These are phyloP conservation scores for Microbotryum silenes-acaulis DNA, from an alignment of 1,284 basidiomycete species.

Conservation along the genomic window DNA sequence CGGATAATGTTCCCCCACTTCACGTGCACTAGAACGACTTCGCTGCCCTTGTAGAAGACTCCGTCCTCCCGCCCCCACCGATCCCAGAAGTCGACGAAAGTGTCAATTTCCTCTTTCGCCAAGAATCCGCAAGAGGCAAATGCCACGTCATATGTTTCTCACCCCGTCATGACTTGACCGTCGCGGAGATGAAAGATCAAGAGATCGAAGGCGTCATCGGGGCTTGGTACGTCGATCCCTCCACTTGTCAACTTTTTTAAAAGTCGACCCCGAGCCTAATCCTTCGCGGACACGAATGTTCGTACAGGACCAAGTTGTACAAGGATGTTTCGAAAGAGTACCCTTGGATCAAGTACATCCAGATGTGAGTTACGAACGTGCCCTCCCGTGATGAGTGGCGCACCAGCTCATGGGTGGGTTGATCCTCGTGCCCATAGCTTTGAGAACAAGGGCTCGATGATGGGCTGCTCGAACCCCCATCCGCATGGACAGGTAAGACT, in stretches of 20 bases:
- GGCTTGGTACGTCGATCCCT: slow-evolving; percentile 54
- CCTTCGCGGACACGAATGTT: too few species aligned
- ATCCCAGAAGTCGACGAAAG: background rate
- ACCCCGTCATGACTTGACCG: slow-evolving; percentile 81
- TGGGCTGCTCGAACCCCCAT: slow-evolving; percentile 95
- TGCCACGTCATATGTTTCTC: slow-evolving; percentile 90
- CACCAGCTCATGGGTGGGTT: background rate
- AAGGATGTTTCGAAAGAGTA: slow-evolving; percentile 47
- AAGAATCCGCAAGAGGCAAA: slow-evolving; percentile 66
- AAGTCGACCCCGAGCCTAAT: too few species aligned
- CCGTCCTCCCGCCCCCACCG: slow-evolving; percentile 20
- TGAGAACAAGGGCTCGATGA: slow-evolving; percentile 89
- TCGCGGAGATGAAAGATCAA: slow-evolving; percentile 58
- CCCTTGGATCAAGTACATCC: slow-evolving; percentile 61
- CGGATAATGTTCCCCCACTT: background rate
- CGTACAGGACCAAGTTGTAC: slow-evolving; percentile 43
- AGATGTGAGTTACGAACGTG: slow-evolving; percentile 53
- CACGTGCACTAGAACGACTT: slow-evolving; percentile 33
- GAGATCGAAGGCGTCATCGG: slow-evolving; percentile 65
- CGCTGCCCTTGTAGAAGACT: slow-evolving; percentile 28
- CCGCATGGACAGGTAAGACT: slow-evolving; percentile 73
- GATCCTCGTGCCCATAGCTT: slow-evolving; percentile 34
- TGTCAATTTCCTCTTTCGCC: slow-evolving; percentile 49
- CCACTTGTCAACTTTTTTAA: slow-evolving; percentile 38
- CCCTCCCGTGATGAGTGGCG: background rate